A percentile compares a stretch with the other conserved stretches of the same genome.
Conservation (phyloP, 345 rosid species). For the Microcos paniculata region DNA sequence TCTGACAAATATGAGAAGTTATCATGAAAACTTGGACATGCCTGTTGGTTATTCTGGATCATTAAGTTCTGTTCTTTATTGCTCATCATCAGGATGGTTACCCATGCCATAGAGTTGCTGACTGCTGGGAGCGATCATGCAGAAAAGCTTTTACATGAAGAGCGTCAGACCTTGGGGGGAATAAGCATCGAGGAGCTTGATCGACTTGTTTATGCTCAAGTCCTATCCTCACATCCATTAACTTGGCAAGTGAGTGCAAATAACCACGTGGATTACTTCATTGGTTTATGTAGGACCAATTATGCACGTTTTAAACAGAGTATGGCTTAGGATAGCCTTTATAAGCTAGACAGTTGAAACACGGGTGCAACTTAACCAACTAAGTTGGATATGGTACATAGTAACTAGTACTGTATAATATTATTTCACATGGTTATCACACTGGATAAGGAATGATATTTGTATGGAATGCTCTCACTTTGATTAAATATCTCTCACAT, state of each 20-base stretch:
- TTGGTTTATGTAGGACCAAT: not conserved
- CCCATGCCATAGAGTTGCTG: slow-evolving; percentile 84
- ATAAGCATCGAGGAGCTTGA: slow-evolving; percentile 86
- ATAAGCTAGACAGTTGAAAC: not conserved
- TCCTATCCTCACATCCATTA: slow-evolving; percentile 81
- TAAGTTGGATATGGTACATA: not conserved
- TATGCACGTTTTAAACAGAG: not conserved
- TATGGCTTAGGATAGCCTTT: not conserved
- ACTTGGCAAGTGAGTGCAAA: slow-evolving; percentile 87
- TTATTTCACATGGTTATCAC: not conserved
- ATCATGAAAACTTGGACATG: slow-evolving; percentile 8
- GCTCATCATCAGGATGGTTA: slow-evolving; percentile 74
- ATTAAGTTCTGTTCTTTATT: slow-evolving; percentile 9
- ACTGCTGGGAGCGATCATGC: slow-evolving; percentile 78
- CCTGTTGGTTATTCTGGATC: not conserved
- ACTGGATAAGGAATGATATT: not conserved
- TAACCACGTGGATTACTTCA: slow-evolving; percentile 18
- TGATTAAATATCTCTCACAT: not conserved
- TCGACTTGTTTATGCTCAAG: slow-evolving; percentile 93
- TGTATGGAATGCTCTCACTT: not conserved
- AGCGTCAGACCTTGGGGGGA: slow-evolving; percentile 65
- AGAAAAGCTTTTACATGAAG: slow-evolving; percentile 74
- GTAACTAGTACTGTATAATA: not conserved
- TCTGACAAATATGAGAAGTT: not conserved
- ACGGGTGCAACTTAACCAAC: not conserved